Base-by-base conservation (phyloP, 768 basidiomycete genomes). In the Russula virescens region DNA sequence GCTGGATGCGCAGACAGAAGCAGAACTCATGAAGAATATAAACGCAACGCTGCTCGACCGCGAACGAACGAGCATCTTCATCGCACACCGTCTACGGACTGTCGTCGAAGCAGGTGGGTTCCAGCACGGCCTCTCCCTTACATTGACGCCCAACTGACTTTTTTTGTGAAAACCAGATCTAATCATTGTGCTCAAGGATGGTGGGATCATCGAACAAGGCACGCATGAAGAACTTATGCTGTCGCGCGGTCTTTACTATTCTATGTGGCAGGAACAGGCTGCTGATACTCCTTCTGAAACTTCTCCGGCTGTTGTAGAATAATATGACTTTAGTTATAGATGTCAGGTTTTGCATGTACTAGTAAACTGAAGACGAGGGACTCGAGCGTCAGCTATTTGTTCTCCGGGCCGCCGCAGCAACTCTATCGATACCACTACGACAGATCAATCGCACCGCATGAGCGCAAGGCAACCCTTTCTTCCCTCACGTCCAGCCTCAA, bases 1-100 rank as follows among this genome's bases (percentile, higher is more conserved):
- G 0, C 76, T 99, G 65, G 97, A 99, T 71, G 90, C 93, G 2
- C 90, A 92, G 68, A 98, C 97, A 0, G 97, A 99, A 72, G 82
- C 86, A 3, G 95, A 97, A 72, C 77, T 99, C 47, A 98, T 98
- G 94, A 81, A 84, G 69, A 97, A 96, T 70, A 90, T 99, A 75
- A 89, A 98, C 69, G 77, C 74, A 21, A 86, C 84, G 0, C 76
- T 98, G 38, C 75, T 89, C 38, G 85, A 88, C 66, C 87, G 88
- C 67, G 79, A 83, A 5, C 83, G 94, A 49, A 99, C 97, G 31
- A 94, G 92, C 64, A 91, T 99, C 64, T 99, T 99, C 71, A 95
- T 99, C 62, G 97, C 97, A 0, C 97, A 99, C 73, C 81, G 91
- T 55, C 75, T 99, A 48, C 84, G 92, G 46, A 96, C 94, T 0